Evolutionary conservation across 352 stramenopile genomes (phyloP), one percentile per base, ranked within the genome.

Genomic region (Globisporangium rhizosaccharum): DNA sequence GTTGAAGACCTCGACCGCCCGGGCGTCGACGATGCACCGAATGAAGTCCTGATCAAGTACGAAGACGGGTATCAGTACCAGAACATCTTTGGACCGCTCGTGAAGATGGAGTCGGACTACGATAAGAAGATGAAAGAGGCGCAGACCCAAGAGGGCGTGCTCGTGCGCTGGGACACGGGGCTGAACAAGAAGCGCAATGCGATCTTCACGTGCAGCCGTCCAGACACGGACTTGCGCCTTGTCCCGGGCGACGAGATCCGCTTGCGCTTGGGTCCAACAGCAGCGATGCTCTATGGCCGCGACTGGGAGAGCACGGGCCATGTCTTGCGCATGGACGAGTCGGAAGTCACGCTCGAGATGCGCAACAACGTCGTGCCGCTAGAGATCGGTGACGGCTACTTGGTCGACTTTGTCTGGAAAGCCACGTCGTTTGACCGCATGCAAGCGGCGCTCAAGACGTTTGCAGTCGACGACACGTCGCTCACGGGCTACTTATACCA

Each of bases 31-130:
- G 86, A 96, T 42, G 88, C 96, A 50, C 84, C 88, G 0, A 76
- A 82, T 17, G 73, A 88, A 0, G 96, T 98, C 0, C 65, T 91
- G 36, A 66, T 92, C 18, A 87, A 88, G 37, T 99, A 99, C 69
- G 96, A 99, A 57, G 97, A 99, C 70, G 97, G 97, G 26, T 99
- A 99, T 72, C 96, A 99, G 79, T 99, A 99, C 79, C 97, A 99
- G 74, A 99, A 99, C 75, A 92, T 99, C 50, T 91, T 99, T 61
- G 97, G 92, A 5, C 97, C 98, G 12, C 72, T 99, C 12, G 97
- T 99, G n/a, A 99, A 99, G 74, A 96, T 99, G 75, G 97, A 99
- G 79, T 98, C 97, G 6, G 97, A 99, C 76, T 99, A 99, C 62
- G 97, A 99, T 81, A 98, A 98, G 70, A 97, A 98, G 70, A 98